A percentile compares a stretch with the other conserved stretches of the same genome.
These are phyloP conservation scores for Cynanchum wilfordii DNA, from an alignment of 257 asterid genomes.

Conservation along the genomic window DNA sequence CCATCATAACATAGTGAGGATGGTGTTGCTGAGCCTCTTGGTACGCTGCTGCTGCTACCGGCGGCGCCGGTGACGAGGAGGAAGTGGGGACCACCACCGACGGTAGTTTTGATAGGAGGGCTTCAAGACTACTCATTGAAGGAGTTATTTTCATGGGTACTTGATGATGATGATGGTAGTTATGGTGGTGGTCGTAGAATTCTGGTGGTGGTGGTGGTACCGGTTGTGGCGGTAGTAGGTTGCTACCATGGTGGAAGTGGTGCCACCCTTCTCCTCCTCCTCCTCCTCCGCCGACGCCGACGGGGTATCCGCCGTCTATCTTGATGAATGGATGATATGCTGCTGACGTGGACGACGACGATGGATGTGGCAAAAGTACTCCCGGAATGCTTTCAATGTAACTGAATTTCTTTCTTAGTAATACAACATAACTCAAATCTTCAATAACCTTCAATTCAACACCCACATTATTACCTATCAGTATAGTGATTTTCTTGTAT, in stretches of 20 bases:
- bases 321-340: slow-evolving; percentile 54
- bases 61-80: slow-evolving; percentile 21
- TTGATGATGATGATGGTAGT: slow-evolving; percentile 8
- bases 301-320: slow-evolving; percentile 30
- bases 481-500: too few relatives aligned
- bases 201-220: slow-evolving; percentile 39
- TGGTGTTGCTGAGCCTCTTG: slow-evolving; percentile 32
- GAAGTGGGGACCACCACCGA: slow-evolving; percentile 36
- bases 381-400: slow-evolving; percentile 98
- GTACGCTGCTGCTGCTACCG: slow-evolving; percentile 20
- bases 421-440: slow-evolving; percentile 84
- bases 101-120: slow-evolving; percentile 89
- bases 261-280: slow-evolving; percentile 51
- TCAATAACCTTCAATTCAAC: slow-evolving; percentile 56
- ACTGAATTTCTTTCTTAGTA: slow-evolving; percentile 80
- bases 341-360: slow-evolving; percentile 29
- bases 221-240: slow-evolving; percentile 12
- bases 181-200: slow-evolving; percentile 33
- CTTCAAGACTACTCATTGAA: slow-evolving; percentile 96
- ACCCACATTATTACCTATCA: not conserved
- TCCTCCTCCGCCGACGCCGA: too few relatives aligned
- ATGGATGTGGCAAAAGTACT: slow-evolving; percentile 86
- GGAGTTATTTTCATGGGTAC: slow-evolving; percentile 60
- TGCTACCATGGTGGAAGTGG: slow-evolving; percentile 28
- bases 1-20: slow-evolving; percentile 33